Base-by-base conservation (phyloP, 2,329 filamentous ascomycete species). In the Sclerotinia spermophila region DNA sequence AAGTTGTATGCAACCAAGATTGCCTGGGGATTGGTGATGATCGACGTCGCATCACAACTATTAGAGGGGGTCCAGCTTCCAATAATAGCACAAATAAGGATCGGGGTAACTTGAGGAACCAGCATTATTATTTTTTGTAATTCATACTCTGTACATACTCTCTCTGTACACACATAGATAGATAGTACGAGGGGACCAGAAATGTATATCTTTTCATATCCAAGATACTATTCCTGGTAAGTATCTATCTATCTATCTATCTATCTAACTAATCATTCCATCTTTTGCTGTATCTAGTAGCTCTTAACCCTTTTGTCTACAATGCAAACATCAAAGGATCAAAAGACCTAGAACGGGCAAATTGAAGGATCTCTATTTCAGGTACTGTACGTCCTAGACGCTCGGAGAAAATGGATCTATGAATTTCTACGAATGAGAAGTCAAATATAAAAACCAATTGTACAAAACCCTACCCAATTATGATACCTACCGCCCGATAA, bases 31-130 rank as follows among this genome's bases (percentile, higher is more conserved):
- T 17, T n/a, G 6, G 13, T 17, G 45, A 53, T 58, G 64, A 67
- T 67, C 65, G 65, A 56, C 65, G 15, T 67, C 27, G 64, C 64
- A 67, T 51, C 45, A 53, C 19, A 30, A 53, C 21, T 64, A 64
- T 42, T 42, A n/a, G 64, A 40, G 65, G 61, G 60, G 58, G 15
- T 17, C 51, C 38, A 58, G 65, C n/a, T 59, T 44, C 65, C 51
- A 67, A 67, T 58, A 56, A 56, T 44, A 58, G 51, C 53, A 44
- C 48, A 33, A 33, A 42, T 58, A 33, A 44, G 48, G 40, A 56
- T 67, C n/a, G 64, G 64, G 48, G 48, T 33, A 61, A n/a, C n/a
- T n/a, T n/a, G 13, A 60, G 13, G 56, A 42, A 40, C 24, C n/a
- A n/a, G n/a, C n/a, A n/a, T n/a, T 27, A 27, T 40, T 60, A 27